Percentiles rank a stretch among this genome's conserved stretches.
These are phyloP conservation scores for Pseudogymnoascus sp. DNA, from an alignment of 2,329 filamentous ascomycete species.

Conservation along the genomic window DNA sequence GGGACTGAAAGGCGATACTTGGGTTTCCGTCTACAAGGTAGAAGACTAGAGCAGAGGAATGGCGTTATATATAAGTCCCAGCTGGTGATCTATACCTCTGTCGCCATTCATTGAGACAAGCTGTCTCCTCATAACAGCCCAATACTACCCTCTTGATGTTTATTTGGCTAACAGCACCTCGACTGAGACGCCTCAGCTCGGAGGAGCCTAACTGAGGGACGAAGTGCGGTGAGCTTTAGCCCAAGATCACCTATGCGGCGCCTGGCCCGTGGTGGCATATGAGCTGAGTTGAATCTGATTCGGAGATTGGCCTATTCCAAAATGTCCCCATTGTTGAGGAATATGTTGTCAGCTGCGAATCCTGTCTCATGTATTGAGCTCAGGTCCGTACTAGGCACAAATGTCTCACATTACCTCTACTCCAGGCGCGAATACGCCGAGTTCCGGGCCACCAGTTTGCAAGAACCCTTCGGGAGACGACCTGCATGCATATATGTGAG, in stretches of 20 bases:
- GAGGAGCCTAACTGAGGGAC: not conserved
- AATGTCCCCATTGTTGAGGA: not conserved
- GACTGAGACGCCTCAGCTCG: not conserved
- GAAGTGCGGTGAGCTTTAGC: not conserved
- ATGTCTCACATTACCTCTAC: not conserved
- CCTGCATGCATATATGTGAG: not conserved
- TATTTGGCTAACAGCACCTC: not conserved
- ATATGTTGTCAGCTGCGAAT: not conserved
- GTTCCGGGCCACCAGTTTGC: not conserved
- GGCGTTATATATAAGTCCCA: not conserved
- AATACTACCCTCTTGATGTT: not conserved
- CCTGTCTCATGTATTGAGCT: not conserved
- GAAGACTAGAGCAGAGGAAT: not conserved
- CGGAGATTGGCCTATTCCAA: not conserved
- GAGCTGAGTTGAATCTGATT: not conserved
- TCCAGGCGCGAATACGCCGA: not conserved
- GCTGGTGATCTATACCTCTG: not conserved
- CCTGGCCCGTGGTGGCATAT: not conserved
- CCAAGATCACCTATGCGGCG: not conserved
- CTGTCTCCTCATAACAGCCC: not conserved
- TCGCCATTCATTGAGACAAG: not conserved
- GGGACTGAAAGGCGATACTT: not conserved
- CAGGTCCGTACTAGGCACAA: not conserved
- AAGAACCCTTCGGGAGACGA: not conserved
- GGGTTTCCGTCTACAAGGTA: not conserved